Base-by-base conservation (phyloP, 2,329 filamentous ascomycete species). In the Penicillium sp. region DNA sequence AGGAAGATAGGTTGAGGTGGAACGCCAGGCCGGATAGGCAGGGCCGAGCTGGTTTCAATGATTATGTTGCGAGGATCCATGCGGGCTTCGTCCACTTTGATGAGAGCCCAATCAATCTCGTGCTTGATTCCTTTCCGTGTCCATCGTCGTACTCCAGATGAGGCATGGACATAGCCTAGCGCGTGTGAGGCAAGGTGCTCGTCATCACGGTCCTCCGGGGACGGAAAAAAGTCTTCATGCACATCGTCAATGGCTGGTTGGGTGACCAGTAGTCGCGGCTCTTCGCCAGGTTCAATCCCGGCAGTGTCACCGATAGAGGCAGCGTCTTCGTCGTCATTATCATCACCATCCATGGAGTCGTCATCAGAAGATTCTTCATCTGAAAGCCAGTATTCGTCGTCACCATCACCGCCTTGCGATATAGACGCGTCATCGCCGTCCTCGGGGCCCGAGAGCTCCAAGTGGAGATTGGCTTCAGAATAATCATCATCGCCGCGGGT, bases 71-170 rank as follows among this genome's bases (percentile, higher is more conserved):
- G 79, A 0, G 80, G 75, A 3, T 92, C 88, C 12, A 84, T 74
- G 1, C 92, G 82, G 9, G 84, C 79, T 3, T 84, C 77, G 9
- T 86, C 76, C 55, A 97, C 88, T 58, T 88, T 83, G 60, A 97
- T 90, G 2, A 97, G 75, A 0, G 91, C 90, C 92, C 92, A 97
- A 68, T 97, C 92, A 39, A 97, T 90, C 68, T 97, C 92, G 66
- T 96, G 92, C 5, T 88, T 77, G 23, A 95, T 74, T 4, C 86
- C 84, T 53, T 86, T 78, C 51, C 85, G 80, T 44, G 76, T 79
- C 65, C 87, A 85, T 27, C 92, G 83, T 4, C 89, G 83, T 50
- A 97, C 87, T 6, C 92, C 92, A 20, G 90, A 95, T 0, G 89
- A 95, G 0, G 92, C 92, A 62, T 95, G 89, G 3, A 97, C 77